A percentile compares a stretch with the other conserved stretches of the same genome.
These are phyloP conservation scores for Hymenoscyphus scutula DNA, from an alignment of 2,329 filamentous ascomycete species.

Conservation along the genomic window DNA sequence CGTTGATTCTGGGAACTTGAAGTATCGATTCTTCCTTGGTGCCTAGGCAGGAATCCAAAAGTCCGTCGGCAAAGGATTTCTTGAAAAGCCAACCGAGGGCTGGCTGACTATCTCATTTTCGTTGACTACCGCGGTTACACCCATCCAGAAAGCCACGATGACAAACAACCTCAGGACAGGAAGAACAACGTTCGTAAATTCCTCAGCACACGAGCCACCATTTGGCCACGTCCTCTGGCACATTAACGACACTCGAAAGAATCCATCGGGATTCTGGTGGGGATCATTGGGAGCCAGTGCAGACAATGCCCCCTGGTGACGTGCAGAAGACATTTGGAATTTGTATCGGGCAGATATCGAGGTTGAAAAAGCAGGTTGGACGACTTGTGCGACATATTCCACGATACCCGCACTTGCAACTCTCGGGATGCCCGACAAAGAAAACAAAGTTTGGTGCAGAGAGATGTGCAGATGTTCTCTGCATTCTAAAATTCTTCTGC, in stretches of 20 bases:
- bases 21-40: not conserved
- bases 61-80: not conserved
- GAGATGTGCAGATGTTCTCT: constrained; percentile 1
- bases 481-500: constrained; percentile 6
- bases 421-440: constrained; percentile 5
- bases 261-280: not conserved
- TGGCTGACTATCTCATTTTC: not conserved
- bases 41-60: not conserved
- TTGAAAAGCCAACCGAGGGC: not conserved
- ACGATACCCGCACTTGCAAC: constrained; percentile 3
- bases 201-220: not conserved
- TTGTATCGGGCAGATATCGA: not conserved
- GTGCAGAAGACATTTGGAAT: not conserved
- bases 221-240: not conserved
- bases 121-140: not conserved
- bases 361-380: not conserved
- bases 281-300: not conserved
- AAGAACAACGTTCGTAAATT: not conserved
- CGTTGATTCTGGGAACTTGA: not conserved
- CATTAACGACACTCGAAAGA: not conserved
- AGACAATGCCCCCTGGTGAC: not conserved
- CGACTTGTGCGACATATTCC: not conserved
- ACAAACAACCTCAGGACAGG: not conserved
- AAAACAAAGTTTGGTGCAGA: constrained; percentile 9
- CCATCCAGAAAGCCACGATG: not conserved